Evolutionary conservation across 2,329 filamentous ascomycete species (phyloP).

Genomic region (Polychaeton citri): DNA sequence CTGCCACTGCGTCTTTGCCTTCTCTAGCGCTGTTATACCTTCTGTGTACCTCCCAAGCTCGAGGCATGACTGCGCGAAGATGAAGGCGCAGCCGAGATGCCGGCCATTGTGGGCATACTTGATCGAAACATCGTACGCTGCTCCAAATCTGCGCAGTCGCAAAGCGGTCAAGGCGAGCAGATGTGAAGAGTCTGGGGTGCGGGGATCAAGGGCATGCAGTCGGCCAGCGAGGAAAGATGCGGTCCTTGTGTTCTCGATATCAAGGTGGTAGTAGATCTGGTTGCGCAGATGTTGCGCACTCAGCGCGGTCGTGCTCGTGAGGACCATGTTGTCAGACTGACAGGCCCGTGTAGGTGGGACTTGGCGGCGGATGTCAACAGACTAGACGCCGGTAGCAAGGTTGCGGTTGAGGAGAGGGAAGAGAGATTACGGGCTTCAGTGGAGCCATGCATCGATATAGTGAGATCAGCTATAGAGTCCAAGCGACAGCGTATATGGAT

Average conservation of each 20-base stretch:
- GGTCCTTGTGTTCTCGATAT: constrained; percentile 80
- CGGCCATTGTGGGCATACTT: constrained; percentile 54
- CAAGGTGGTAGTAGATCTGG: constrained; percentile 61
- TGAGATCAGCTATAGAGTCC: no score
- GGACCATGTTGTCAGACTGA: neutral
- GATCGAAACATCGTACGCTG: constrained; percentile 73
- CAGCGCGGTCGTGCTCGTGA: neutral
- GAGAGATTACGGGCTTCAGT: neutral
- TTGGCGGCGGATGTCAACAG: neutral
- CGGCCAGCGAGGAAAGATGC: constrained; percentile 89
- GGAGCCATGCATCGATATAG: neutral
- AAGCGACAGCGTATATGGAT: no score
- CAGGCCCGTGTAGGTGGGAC: neutral
- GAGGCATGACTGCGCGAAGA: constrained; percentile 82
- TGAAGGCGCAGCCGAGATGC: constrained; percentile 77
- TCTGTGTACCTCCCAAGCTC: constrained; percentile 66
- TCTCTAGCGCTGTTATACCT: constrained; percentile 73
- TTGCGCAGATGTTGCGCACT: constrained; percentile 42
- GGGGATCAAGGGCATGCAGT: constrained; percentile 69
- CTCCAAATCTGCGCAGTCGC: constrained; percentile 67
- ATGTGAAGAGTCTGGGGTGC: constrained; percentile 67
- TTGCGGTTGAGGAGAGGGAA: neutral
- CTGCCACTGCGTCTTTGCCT: constrained; percentile 61
- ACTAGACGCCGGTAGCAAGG: neutral
- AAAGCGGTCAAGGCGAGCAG: constrained; percentile 76